Evolutionary conservation across 2,329 filamentous ascomycete species (phyloP), one percentile per base, ranked within the genome.

Genomic region (Fusarium pseudoanthophilum): DNA sequence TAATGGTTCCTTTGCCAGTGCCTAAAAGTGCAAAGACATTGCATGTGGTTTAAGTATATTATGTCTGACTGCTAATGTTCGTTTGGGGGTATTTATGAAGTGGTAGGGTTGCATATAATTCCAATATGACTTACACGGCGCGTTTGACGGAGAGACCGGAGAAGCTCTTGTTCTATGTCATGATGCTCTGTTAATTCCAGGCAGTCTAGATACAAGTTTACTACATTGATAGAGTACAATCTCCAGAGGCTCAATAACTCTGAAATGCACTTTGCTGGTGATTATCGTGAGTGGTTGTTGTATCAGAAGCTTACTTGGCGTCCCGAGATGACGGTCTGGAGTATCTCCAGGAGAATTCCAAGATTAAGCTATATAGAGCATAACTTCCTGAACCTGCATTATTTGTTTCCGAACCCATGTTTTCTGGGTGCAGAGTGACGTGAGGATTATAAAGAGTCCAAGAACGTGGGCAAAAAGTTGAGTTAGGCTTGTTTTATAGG

Each of bases 381-480:
- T 74, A 77, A 60, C 63, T 76, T 42, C n/a, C 15, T 51, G 39
- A 40, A 42, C 34, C 34, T 16, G 10, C 3, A 11, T 14, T 18
- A 28, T 18, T 64, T 32, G 43, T 24, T 13, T 11, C 2, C 21
- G 21, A 13, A 65, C 60, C 26, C 52, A 42, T 28, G 39, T 45
- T 36, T 56, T 37, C 60, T 79, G 49, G 83, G 84, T 81, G 83
- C 84, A 81, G 72, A 82, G 71, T 64, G 48, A 57, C 62, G 55
- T 46, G 81, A 81, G 83, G 90, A 90, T 83, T 84, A 85, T 78
- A 91, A 91, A 78, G 87, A 93, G 91, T 89, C 89, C 86, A 91
- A 90, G 85, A 87, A 92, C 82, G 85, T 83, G 79, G 82, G 81
- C 80, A 76, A 83, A 83, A 55, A 65, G 34, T 59, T 64, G 30